These are phyloP conservation scores for Anthracocystis panici-leucophaei DNA, from an alignment of 1,284 basidiomycete genomes.

Conservation along the genomic window DNA sequence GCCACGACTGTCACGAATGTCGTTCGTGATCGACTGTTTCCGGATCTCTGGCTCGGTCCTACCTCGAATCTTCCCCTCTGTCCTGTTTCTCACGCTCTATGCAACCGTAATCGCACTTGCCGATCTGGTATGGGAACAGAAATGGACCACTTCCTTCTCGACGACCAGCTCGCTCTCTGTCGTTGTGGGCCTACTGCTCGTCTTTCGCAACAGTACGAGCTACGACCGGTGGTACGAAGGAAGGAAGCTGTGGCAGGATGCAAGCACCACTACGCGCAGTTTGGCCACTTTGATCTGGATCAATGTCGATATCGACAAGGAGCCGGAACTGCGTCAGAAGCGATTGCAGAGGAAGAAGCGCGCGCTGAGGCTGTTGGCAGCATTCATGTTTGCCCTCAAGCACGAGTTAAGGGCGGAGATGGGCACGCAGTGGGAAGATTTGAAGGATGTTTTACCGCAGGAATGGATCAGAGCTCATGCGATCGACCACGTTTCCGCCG, in stretches of 20 bases:
- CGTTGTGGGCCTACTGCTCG: slow-evolving; percentile 77
- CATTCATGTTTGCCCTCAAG: slow-evolving; percentile 79
- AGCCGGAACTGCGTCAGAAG: slow-evolving; percentile 28
- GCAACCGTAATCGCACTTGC: slow-evolving; percentile 75
- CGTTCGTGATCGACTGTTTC: slow-evolving; percentile 88
- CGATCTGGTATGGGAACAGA: slow-evolving; percentile 74
- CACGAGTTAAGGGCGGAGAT: slow-evolving; percentile 78
- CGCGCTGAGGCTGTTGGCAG: slow-evolving; percentile 77
- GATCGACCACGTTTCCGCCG: too few relatives aligned
- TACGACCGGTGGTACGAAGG: slow-evolving; percentile 83
- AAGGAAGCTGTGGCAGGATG: slow-evolving; percentile 78
- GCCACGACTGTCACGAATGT: slow-evolving; percentile 65
- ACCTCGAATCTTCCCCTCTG: slow-evolving; percentile 75
- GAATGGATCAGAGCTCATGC: slow-evolving; percentile 17
- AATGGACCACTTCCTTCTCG: slow-evolving; percentile 77
- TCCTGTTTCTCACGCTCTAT: slow-evolving; percentile 83
- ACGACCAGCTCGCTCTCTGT: slow-evolving; percentile 87
- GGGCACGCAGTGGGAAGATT: slow-evolving; percentile 27
- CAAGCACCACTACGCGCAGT: slow-evolving; percentile 74
- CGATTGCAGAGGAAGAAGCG: slow-evolving; percentile 80
- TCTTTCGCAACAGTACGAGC: slow-evolving; percentile 69
- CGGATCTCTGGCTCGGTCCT: slow-evolving; percentile 76
- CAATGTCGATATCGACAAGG: slow-evolving; percentile 73
- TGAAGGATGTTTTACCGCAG: slow-evolving; percentile 23
- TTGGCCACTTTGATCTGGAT: slow-evolving; percentile 81